These are phyloP conservation scores for Darksidea phi DNA, from an alignment of 495 filamentous ascomycete species.

Conservation along the genomic window DNA sequence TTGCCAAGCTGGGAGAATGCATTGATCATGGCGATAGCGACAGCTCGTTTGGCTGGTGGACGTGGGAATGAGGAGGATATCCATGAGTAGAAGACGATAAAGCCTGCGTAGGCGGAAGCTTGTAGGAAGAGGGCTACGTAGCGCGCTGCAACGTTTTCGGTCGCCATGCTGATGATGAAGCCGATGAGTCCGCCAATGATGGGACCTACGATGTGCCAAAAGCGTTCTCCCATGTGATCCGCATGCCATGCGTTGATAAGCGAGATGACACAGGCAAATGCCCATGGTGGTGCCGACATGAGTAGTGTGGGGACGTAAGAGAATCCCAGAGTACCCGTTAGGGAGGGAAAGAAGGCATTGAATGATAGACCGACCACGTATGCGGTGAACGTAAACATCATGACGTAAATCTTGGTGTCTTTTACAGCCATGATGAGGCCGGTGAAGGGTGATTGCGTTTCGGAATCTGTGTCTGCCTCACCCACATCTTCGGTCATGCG, in stretches of 20 bases:
- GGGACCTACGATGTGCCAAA: slow-evolving; percentile 26
- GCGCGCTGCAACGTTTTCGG: slow-evolving; percentile 16
- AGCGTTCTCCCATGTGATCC: slow-evolving; percentile 17
- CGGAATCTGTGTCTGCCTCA: slow-evolving; percentile 17
- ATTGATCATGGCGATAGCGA: slow-evolving; percentile 26
- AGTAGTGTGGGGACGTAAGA: slow-evolving; percentile 19
- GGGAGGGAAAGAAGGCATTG: slow-evolving; percentile 28
- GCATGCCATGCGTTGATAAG: slow-evolving; percentile 27
- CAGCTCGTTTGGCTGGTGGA: slow-evolving; percentile 23
- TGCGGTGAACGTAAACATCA: slow-evolving; percentile 26
- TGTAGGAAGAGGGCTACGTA: slow-evolving; percentile 26
- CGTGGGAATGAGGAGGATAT: slow-evolving; percentile 22
- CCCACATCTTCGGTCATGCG: slow-evolving; percentile 29
- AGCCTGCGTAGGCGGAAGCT: slow-evolving; percentile 23
- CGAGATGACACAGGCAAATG: slow-evolving; percentile 8
- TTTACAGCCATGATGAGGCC: slow-evolving; percentile 24
- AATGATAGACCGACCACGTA: slow-evolving; percentile 28
- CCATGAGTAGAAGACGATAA: slow-evolving; percentile 28
- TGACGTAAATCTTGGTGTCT: slow-evolving; percentile 26
- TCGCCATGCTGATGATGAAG: slow-evolving; percentile 24
- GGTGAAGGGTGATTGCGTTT: slow-evolving; percentile 6
- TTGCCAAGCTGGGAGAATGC: slow-evolving; percentile 22
- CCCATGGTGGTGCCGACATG: slow-evolving; percentile 25
- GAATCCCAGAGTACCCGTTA: slow-evolving; percentile 23
- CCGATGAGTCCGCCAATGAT: slow-evolving; percentile 16